Conservation (phyloP, 2,329 filamentous ascomycete genomes). For the Pestalotiopsis sp. region DNA sequence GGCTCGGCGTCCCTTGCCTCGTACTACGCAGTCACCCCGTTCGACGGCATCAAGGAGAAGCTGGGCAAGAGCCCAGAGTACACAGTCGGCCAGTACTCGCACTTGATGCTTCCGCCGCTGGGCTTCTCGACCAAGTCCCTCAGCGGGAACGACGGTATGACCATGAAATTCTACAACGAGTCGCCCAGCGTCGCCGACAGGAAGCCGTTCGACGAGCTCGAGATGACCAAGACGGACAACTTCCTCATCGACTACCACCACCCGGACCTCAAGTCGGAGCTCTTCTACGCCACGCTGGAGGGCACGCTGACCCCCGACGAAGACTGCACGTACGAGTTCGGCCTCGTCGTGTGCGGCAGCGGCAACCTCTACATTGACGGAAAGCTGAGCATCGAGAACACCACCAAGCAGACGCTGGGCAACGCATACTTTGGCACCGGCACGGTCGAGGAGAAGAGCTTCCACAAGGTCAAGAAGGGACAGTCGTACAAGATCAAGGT, state of each 20-base stretch:
- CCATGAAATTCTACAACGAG: slow-evolving; percentile 65
- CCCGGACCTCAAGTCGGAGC: slow-evolving; percentile 50
- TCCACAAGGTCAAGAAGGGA: slow-evolving; percentile 59
- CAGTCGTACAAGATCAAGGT: slow-evolving; percentile 61
- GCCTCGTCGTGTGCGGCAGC: slow-evolving; percentile 67
- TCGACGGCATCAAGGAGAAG: slow-evolving; percentile 65
- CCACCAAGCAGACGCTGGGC: slow-evolving; percentile 63
- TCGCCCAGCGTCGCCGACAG: slow-evolving; percentile 46
- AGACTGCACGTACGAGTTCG: slow-evolving; percentile 64
- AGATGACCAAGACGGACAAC: slow-evolving; percentile 51
- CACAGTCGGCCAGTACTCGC: slow-evolving; percentile 64
- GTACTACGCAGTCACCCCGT: slow-evolving; percentile 73
- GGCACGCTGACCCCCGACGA: slow-evolving; percentile 62
- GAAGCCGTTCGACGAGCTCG: slow-evolving; percentile 52
- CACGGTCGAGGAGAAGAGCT: slow-evolving; percentile 65
- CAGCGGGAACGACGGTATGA: slow-evolving; percentile 59
- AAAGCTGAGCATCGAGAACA: slow-evolving; percentile 66
- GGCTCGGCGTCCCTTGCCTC: slow-evolving; percentile 63
- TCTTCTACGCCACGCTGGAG: slow-evolving; percentile 65
- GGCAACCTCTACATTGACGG: slow-evolving; percentile 67
- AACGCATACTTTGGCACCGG: slow-evolving; percentile 68
- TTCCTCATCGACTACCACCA: slow-evolving; percentile 54
- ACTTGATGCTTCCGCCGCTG: slow-evolving; percentile 64
- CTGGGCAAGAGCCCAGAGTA: slow-evolving; percentile 48
- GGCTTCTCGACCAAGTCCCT: slow-evolving; percentile 53